Base-by-base conservation (phyloP, 2,329 filamentous ascomycete genomes). In the Leptographium procerum region DNA sequence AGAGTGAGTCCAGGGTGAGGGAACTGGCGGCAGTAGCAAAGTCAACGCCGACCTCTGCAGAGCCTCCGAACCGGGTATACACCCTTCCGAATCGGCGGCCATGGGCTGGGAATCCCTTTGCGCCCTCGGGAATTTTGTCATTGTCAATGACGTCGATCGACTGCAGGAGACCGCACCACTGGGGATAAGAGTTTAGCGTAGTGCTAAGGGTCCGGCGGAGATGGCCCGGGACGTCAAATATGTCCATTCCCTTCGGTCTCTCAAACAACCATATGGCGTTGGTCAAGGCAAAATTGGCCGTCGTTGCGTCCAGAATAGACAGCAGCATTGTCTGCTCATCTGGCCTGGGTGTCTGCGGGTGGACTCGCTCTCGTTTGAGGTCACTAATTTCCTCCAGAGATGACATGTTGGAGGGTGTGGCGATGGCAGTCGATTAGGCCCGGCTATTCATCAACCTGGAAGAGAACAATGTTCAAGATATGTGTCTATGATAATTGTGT, bases 191-290 rank as follows among this genome's bases (percentile, higher is more conserved):
- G 55, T 51, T 28, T 28, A 56, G 24, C 43, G 45, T 51, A 16
- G n/a, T 36, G 28, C 43, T 36, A 10, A 56, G 55, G 3, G 55
- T 36, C 43, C 24, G 29, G 45, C 55, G 29, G 28, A 56, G 55
- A 56, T 56, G 55, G 40, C 40, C 28, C 28, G 54, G 54, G 19
- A 56, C 45, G 29, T 47, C 45, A 33, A 26, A 34, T 29, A 56
- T n/a, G 22, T 28, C 22, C 43, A 56, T 50, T 36, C 45, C 31
- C 31, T 48, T 56, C 33, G 43, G 43, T 28, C 29, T 50, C 29
- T 56, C 55, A 14, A 51, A 56, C 55, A 56, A 22, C 55, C 55
- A 56, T 28, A 56, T 40, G 45, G 45, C 55, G 55, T 51, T 56
- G 28, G 55, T 51, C 29, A 51, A n/a, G 28, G 45, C 28, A 50